phyloP scores from a whole-genome alignment of 148 eudicot species.

The Tetragonia tetragonoides region DNA sequence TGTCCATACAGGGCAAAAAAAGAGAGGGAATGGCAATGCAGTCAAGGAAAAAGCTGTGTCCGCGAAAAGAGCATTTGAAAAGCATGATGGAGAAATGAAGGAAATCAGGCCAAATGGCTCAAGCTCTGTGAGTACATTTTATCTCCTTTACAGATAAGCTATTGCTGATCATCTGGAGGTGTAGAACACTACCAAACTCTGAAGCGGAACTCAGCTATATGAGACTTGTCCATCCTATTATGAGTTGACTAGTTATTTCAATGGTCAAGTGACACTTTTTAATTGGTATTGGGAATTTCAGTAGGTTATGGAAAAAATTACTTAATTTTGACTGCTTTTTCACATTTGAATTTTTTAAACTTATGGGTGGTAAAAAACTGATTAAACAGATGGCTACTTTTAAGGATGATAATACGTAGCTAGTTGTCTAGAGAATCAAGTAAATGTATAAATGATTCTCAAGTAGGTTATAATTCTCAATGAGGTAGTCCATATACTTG shows the following conservation, averaged over 20 bases:
- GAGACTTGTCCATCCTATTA: too few relatives aligned
- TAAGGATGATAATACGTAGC: not conserved
- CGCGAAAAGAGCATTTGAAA: conserved; percentile 11
- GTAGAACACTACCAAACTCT: not conserved
- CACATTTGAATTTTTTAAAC: not conserved
- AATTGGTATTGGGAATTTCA: not conserved
- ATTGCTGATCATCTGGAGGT: not conserved
- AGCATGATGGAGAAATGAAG: conserved; percentile 12
- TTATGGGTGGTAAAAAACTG: not conserved
- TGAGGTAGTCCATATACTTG: not conserved
- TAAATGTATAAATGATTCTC: not conserved
- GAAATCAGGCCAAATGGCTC: conserved; percentile 4
- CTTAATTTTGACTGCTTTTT: not conserved
- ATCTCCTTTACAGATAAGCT: not conserved
- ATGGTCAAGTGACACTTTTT: not conserved
- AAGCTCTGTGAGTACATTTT: conserved; percentile 20
- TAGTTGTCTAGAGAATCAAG: not conserved
- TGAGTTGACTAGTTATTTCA: not conserved
- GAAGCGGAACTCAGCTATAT: not conserved
- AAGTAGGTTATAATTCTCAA: too few relatives aligned
- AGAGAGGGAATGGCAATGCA: conserved; percentile 16
- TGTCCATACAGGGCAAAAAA: conserved; percentile 13
- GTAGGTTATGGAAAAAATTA: not conserved
- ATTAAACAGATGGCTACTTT: not conserved
- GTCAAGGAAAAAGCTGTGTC: not conserved